A percentile compares a stretch with the other conserved stretches of the same genome.
Conservation (phyloP, 2,329 filamentous ascomycete genomes). For the Stenocarpella maydis region DNA sequence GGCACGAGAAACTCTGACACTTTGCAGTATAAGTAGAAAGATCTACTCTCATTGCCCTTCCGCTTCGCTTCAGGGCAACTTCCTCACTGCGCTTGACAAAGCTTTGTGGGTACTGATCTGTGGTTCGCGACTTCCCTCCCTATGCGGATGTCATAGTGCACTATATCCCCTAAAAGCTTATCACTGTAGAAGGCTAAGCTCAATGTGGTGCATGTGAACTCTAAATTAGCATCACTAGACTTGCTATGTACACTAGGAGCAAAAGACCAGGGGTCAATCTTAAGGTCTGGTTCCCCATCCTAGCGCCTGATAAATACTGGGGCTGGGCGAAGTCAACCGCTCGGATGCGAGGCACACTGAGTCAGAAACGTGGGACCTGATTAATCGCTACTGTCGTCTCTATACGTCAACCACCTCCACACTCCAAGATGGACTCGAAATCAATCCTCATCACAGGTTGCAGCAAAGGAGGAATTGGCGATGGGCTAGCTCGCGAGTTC, state of each 20-base stretch:
- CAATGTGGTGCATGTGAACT: neutral
- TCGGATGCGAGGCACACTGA: neutral
- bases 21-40: no score
- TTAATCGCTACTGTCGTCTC: neutral
- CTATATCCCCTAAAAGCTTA: neutral
- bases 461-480: slow-evolving; percentile 50
- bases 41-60: no score
- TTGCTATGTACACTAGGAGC: neutral
- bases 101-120: neutral
- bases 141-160: neutral
- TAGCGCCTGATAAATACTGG: neutral
- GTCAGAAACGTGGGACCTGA: neutral
- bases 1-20: no score
- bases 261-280: neutral
- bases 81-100: no score
- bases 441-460: slow-evolving; percentile 50
- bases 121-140: neutral
- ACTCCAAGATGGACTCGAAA: neutral
- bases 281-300: neutral
- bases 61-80: no score
- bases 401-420: no score
- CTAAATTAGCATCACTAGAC: neutral
- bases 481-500: slow-evolving; percentile 50
- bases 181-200: neutral
- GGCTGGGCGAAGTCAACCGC: neutral